Base-by-base conservation (phyloP, 495 filamentous ascomycete species). In the Aspergillus coremiiformis region DNA sequence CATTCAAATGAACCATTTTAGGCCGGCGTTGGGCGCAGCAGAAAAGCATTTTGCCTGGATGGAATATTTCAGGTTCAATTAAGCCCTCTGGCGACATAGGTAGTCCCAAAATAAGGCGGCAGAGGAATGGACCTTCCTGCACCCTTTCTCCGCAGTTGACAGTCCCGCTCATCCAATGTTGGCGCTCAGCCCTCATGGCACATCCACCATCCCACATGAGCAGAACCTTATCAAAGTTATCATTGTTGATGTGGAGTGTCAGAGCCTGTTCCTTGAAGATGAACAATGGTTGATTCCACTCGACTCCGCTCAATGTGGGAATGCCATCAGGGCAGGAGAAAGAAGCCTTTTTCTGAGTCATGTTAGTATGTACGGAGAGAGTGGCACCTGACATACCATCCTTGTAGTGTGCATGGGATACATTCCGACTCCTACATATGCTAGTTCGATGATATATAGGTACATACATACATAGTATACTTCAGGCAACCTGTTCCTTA, bases 221-320 rank as follows among this genome's bases (percentile, higher is more conserved):
- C 44, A 58, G 54, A 62, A 58, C 59, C 59, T 62, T 62, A 62
- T 62, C 55, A 58, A 50, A 49, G 55, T 56, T 62, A 58, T 59
- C 53, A 39, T 50, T 39, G 51, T 43, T 46, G 27, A 41, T 55
- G 59, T 62, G 59, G 59, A 62, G 59, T 55, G 58, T 44, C 43
- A 49, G 47, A 35, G 29, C 51, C 39, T 51, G 49, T 43, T 50
- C 49, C 49, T 54, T 44, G 33, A 58, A 53, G 32, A 53, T 44
- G 55, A 56, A 57, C 54, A 51, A 45, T 56, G 47, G 51, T 49
- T 49, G 43, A 41, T 44, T 51, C 59, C 59, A 62, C 59, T 56
- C 47, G 49, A 59, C 53, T 57, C 58, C 58, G 55, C 55, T 35
- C 41, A 27, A 27, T 30, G 47, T 49, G 47, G 47, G 35, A 49